Percentiles rank a stretch among this genome's conserved stretches.
These are phyloP conservation scores for Lentithecium fluviatile DNA, from an alignment of 495 filamentous ascomycete genomes.

Conservation along the genomic window DNA sequence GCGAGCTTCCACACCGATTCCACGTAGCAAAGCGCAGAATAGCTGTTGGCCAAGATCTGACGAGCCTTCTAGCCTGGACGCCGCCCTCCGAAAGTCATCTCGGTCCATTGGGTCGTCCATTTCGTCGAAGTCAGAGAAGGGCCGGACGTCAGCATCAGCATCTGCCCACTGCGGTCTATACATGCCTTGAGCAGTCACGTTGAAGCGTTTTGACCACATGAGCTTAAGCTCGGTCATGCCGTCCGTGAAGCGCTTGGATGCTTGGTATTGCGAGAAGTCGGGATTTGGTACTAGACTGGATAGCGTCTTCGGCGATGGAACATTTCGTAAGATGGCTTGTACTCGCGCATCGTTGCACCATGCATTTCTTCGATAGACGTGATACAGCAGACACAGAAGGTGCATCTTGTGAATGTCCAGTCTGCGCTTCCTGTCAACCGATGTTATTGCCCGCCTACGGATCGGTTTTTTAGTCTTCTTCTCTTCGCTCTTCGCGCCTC, in stretches of 20 bases:
- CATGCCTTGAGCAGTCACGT: constrained; percentile 67
- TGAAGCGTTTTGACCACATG: constrained; percentile 66
- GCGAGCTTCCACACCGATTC: constrained; percentile 74
- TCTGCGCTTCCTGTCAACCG: constrained; percentile 67
- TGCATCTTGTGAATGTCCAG: constrained; percentile 84
- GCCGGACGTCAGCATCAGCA: constrained; percentile 56
- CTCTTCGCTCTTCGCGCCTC: constrained; percentile 46
- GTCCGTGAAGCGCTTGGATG: constrained; percentile 70
- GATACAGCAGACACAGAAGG: constrained; percentile 73
- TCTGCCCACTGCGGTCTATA: constrained; percentile 71
- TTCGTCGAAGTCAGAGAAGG: constrained; percentile 57
- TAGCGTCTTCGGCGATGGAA: constrained; percentile 22
- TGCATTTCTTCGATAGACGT: constrained; percentile 70
- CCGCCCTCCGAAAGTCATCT: constrained; percentile 68
- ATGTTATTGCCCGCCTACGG: constrained; percentile 57
- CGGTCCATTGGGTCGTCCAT: constrained; percentile 54
- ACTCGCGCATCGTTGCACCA: constrained; percentile 79
- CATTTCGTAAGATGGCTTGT: constrained; percentile 21
- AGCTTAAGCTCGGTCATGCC: constrained; percentile 69
- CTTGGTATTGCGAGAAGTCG: constrained; percentile 64
- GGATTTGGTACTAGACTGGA: constrained; percentile 59
- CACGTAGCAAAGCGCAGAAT: constrained; percentile 81
- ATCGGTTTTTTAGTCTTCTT: constrained; percentile 44
- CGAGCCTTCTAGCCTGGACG: constrained; percentile 66
- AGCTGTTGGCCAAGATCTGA: constrained; percentile 87